These are phyloP conservation scores for Paecilomyces sp. DNA, from an alignment of 2,329 filamentous ascomycete species.

Conservation along the genomic window DNA sequence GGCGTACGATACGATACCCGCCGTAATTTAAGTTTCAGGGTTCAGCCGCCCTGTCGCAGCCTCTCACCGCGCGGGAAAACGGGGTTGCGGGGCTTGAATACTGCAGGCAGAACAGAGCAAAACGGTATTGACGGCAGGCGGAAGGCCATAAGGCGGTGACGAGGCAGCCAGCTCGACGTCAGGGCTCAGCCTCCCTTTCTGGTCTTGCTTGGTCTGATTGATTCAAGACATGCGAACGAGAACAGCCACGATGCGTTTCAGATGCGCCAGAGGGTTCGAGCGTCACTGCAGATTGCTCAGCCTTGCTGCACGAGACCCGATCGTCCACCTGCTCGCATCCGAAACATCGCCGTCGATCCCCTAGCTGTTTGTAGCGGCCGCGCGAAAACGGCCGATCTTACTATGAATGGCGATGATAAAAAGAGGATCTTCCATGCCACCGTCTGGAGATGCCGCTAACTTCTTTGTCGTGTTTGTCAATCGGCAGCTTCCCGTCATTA, in stretches of 20 bases:
- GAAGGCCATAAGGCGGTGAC: background rate
- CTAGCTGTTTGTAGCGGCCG: background rate
- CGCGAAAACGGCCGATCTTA: background rate
- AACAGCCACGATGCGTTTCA: background rate
- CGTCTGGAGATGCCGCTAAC: background rate
- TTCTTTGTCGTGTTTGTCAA: background rate
- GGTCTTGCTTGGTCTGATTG: background rate
- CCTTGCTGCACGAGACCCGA: background rate
- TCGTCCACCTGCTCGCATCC: background rate
- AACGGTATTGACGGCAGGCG: background rate
- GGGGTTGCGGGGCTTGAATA: background rate
- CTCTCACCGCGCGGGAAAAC: background rate
- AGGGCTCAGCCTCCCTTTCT: background rate
- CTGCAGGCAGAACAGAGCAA: no score
- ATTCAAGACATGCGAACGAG: background rate
- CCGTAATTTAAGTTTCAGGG: slow-evolving; percentile 15
- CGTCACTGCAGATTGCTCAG: background rate
- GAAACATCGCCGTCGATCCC: background rate
- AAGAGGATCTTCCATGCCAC: background rate
- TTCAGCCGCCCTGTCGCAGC: background rate
- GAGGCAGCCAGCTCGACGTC: background rate
- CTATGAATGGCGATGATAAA: background rate
- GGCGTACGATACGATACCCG: slow-evolving; percentile 11
- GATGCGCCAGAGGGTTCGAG: background rate
- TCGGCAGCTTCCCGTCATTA: background rate